Evolutionary conservation across 495 filamentous ascomycete species (phyloP), one percentile per base, ranked within the genome.

Genomic region (Geoglossum glabrum): DNA sequence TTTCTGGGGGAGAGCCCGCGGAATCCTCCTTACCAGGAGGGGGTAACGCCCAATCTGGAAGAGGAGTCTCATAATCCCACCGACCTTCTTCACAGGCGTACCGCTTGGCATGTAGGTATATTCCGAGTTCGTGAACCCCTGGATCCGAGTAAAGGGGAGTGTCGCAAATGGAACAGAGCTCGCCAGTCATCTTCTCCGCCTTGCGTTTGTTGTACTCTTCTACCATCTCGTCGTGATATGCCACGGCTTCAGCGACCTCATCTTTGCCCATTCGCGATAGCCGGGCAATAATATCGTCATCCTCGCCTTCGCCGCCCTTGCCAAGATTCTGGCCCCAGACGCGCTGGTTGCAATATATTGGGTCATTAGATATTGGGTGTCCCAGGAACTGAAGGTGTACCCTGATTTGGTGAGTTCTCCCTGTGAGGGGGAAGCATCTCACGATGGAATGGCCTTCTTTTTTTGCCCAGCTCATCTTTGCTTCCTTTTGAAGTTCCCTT

Each of bases 361-460:
- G 92, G 66, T 98, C 92, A 66, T 97, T 97, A 54, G 84, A 79
- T 63, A 98, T 96, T 1, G 92, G 93, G 64, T 98, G 85, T 9
- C 92, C 92, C 11, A 98, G 71, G 65, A 85, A 95, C 64, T 98
- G 92, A 1, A 98, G 77, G 64, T 98, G 92, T 11, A 98, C 93
- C 26, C 92, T 79, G 21, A 98, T 79, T 66, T 98, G 92, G 65
- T 98, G 92, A 7, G 92, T 98, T 51, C 92, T 80, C 0, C 92
- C 92, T 0, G 92, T 98, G 23, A 96, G 76, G 0, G 92, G 92
- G 54, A 90, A 76, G 66, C 93, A 97, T 62, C 90, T 84, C 27
- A 98, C 89, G 61, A 98, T 90, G 28, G 88, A 94, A 67, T 96
- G 95, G 3, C 88, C 89, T 62, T 86, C 47, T 28, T 63, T 55